These are phyloP conservation scores for Podospora bellae-mahoneyi DNA, from an alignment of 495 filamentous ascomycete genomes.

Conservation along the genomic window DNA sequence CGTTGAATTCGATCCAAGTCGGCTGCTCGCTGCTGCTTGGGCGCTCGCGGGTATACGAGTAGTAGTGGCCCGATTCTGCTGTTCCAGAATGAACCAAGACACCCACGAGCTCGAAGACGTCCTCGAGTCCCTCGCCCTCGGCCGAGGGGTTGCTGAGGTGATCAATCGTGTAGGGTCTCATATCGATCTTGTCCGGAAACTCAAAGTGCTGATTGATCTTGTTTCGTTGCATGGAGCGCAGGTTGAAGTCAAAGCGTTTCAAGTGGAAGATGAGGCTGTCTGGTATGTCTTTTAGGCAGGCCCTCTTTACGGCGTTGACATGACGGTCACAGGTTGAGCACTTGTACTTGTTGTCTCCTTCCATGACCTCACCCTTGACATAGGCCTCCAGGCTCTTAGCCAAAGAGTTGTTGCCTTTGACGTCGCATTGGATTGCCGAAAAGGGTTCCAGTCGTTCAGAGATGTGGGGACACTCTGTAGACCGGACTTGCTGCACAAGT, in stretches of 20 bases:
- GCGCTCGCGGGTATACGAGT: conserved; percentile 86
- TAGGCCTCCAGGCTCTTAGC: conserved; percentile 89
- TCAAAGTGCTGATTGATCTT: conserved; percentile 96
- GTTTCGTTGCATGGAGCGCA: conserved; percentile 74
- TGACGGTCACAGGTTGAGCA: conserved; percentile 87
- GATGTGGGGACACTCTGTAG: conserved; percentile 89
- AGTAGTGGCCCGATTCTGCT: conserved; percentile 95
- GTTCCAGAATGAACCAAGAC: conserved; percentile 90
- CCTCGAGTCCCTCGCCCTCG: conserved; percentile 43
- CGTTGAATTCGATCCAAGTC: conserved; percentile 91
- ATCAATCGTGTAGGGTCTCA: conserved; percentile 85
- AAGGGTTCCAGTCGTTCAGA: conserved; percentile 88
- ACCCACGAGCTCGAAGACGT: conserved; percentile 89
- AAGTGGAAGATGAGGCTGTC: conserved; percentile 95
- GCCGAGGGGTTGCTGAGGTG: conserved; percentile 66
- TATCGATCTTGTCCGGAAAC: conserved; percentile 81
- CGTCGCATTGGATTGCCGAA: conserved; percentile 94
- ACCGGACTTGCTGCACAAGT: conserved; percentile 90
- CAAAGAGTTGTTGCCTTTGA: conserved; percentile 83
- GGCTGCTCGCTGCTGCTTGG: conserved; percentile 49
- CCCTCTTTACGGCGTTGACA: conserved; percentile 90
- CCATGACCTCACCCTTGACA: conserved; percentile 94
- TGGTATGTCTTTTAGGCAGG: conserved; percentile 89
- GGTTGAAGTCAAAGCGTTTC: conserved; percentile 94
- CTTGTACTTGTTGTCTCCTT: conserved; percentile 97